Percentiles rank a stretch among this genome's conserved stretches.
phyloP scores from a whole-genome alignment of 2,329 filamentous ascomycete species.

The Fusarium fujikuroi region DNA sequence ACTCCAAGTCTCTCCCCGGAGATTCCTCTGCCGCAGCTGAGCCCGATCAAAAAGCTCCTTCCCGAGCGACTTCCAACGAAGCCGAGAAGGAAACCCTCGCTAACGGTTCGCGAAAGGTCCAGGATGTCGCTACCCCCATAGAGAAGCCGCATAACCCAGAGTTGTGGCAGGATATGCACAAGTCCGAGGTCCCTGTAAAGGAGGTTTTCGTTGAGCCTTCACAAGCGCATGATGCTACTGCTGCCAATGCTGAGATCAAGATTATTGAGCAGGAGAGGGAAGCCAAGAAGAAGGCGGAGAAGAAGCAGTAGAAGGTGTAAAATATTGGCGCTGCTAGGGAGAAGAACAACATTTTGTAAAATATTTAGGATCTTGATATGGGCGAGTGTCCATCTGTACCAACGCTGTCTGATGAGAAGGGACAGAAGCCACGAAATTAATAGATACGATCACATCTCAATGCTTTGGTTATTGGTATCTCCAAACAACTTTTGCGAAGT shows the following conservation, averaged over 20 bases:
- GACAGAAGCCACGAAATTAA: slow-evolving; percentile 37
- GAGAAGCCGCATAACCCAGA: slow-evolving; percentile 18
- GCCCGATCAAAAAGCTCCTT: background rate
- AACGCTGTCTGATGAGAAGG: slow-evolving; percentile 42
- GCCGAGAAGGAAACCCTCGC: background rate
- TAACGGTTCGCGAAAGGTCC: slow-evolving; percentile 15
- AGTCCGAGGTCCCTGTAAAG: slow-evolving; percentile 21
- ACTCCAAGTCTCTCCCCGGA: slow-evolving; percentile 1
- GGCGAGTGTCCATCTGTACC: slow-evolving; percentile 37
- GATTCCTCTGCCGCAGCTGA: background rate
- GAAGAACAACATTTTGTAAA: slow-evolving; percentile 39
- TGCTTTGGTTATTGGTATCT: background rate
- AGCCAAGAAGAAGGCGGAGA: slow-evolving; percentile 26
- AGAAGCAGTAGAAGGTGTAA: slow-evolving; percentile 11
- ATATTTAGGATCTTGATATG: slow-evolving; percentile 32
- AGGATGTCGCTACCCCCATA: slow-evolving; percentile 25
- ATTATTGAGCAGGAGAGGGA: slow-evolving; percentile 29
- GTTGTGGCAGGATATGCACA: slow-evolving; percentile 20
- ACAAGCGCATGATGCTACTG: slow-evolving; percentile 45
- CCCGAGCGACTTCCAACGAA: background rate
- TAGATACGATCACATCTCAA: slow-evolving; percentile 46
- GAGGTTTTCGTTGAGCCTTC: slow-evolving; percentile 18
- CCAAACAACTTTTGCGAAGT: background rate
- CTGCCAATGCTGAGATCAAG: slow-evolving; percentile 42
- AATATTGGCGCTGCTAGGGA: slow-evolving; percentile 3